Evolutionary conservation across 208 protist genomes (phyloP), one percentile per base, ranked within the genome.

Genomic region (Leishmania amazonensis): DNA sequence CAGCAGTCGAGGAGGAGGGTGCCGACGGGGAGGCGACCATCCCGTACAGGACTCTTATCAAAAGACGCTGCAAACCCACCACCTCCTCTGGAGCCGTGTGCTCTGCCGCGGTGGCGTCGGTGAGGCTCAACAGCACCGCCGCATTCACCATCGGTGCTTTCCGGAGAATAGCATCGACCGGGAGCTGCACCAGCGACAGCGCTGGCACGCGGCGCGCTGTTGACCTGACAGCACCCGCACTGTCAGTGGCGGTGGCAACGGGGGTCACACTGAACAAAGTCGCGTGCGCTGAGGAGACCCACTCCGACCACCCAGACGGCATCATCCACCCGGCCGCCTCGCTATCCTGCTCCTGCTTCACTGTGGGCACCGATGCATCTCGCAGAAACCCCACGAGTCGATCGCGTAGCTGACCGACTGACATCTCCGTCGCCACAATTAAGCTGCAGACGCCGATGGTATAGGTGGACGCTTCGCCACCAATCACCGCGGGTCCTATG

Each of bases 331-430:
- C 45, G 24, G 40, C 13, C 17, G 24, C 40, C 45, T 53, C 21
- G 42, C 70, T 54, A 74, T 74, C 45, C 24, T 31, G 40, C 9
- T n/a, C 24, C 70, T 74, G 17, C 45, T 74, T 24, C 38, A 17
- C 17, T n/a, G 51, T 9, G 45, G 51, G 31, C 9, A 42, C 58
- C 21, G n/a, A 9, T 13, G n/a, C 64, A 38, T 73, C 76, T 15
- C 38, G 15, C 47, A 92, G 76, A 49, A 73, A 73, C 42, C 4
- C 68, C 75, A 90, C 80, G 42, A 83, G 82, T 7, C 90, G 91
- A 67, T 95, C 89, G 24, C 93, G 65, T 57, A 94, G 64, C 83
- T 97, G 90, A 1, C 92, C 94, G 13, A 95, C 72, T 15, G 91
- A 90, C 70, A 85, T 86, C 83, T 89, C 90, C 6, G 78, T 84